Percentiles rank a stretch among this genome's conserved stretches.
phyloP scores from a whole-genome alignment of 352 stramenopile genomes.

The Phytophthora lateralis region DNA sequence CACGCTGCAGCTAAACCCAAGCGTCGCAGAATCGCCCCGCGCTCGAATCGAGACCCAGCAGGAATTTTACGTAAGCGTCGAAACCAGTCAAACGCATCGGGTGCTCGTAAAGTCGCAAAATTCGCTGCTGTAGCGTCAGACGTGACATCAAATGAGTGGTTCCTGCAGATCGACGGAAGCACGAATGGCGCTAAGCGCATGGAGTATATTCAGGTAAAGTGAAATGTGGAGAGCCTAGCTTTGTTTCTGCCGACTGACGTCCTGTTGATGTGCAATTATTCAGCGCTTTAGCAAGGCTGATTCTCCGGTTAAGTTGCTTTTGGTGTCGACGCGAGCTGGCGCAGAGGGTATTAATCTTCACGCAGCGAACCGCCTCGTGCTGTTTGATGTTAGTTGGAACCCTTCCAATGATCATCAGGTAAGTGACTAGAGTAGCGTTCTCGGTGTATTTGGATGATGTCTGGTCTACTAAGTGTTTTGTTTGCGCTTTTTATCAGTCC shows the following conservation, averaged over 20 bases:
- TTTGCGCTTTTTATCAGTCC: constrained; percentile 52
- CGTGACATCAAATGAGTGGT: constrained; percentile 55
- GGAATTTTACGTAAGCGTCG: constrained; percentile 60
- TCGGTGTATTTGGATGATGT: neutral
- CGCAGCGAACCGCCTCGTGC: constrained; percentile 88
- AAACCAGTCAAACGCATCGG: constrained; percentile 17
- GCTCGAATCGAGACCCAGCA: constrained; percentile 57
- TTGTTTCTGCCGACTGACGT: constrained; percentile 3
- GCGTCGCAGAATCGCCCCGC: constrained; percentile 31
- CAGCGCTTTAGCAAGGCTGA: constrained; percentile 66
- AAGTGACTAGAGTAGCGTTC: constrained; percentile 1
- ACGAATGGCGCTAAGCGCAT: constrained; percentile 79
- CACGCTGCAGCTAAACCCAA: constrained; percentile 32
- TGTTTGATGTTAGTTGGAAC: constrained; percentile 94
- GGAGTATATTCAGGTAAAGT: constrained; percentile 80
- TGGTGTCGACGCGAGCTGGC: constrained; percentile 83
- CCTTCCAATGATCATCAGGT: constrained; percentile 91
- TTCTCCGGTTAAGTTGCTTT: constrained; percentile 68
- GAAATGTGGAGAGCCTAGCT: neutral
- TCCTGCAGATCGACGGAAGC: constrained; percentile 82
- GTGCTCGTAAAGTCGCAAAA: constrained; percentile 7
- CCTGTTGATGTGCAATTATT: constrained; percentile 5
- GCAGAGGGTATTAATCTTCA: constrained; percentile 90
- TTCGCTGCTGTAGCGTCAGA: neutral
- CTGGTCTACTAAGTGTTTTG: neutral